These are phyloP conservation scores for Gloeophyllum trabeum DNA, from an alignment of 768 basidiomycete species.

Conservation along the genomic window DNA sequence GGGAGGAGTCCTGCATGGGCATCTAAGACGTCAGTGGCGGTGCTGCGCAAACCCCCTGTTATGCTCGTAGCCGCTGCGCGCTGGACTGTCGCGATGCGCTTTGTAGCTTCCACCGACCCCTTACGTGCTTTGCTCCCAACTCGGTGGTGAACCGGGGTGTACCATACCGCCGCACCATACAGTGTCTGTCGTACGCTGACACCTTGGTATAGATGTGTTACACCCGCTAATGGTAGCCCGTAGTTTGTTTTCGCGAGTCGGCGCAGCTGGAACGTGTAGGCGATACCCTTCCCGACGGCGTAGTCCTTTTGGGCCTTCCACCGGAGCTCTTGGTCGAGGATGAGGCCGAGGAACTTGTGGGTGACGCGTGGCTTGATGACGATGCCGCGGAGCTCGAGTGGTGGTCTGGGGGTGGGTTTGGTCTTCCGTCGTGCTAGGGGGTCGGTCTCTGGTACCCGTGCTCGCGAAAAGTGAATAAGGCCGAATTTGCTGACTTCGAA, in stretches of 20 bases:
- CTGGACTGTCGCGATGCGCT: slow-evolving; percentile 7
- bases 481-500: slow-evolving; percentile 22
- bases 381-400: slow-evolving; percentile 5
- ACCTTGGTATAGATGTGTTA: slow-evolving; percentile 6
- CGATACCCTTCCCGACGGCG: slow-evolving; percentile 2
- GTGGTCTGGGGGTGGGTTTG: slow-evolving; percentile 2
- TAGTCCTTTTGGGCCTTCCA: slow-evolving; percentile 7
- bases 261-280: neutral
- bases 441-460: slow-evolving; percentile 1
- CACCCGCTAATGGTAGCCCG: slow-evolving; percentile 1
- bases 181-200: slow-evolving; percentile 13
- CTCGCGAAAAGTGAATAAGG: slow-evolving; percentile 14
- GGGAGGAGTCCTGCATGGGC: slow-evolving; percentile 6
- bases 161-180: slow-evolving; percentile 14
- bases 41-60: slow-evolving; percentile 10
- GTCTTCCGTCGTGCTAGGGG: neutral
- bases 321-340: slow-evolving; percentile 16
- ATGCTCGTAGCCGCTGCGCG: slow-evolving; percentile 8
- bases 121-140: rapidly evolving
- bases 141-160: neutral
- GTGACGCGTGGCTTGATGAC: slow-evolving; percentile 9
- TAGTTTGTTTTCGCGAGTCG: slow-evolving; percentile 1
- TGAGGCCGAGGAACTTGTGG: slow-evolving; percentile 20
- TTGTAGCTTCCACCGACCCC: neutral
- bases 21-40: slow-evolving; percentile 6